These are phyloP conservation scores for Mycena alexandri DNA, from an alignment of 768 basidiomycete genomes.

Conservation along the genomic window DNA sequence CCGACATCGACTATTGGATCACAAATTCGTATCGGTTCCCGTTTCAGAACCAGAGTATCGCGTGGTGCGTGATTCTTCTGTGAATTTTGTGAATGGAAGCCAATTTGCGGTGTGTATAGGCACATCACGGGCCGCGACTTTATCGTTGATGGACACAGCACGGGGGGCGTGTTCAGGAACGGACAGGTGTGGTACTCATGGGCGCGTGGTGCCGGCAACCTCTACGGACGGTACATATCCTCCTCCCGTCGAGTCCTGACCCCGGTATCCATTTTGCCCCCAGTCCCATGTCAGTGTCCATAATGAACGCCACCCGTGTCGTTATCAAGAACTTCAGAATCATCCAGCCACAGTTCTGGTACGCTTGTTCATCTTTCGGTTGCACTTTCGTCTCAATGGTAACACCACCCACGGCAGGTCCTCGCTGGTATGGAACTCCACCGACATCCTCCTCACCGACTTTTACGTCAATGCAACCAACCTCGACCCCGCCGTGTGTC, in stretches of 20 bases:
- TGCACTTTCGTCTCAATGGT: neutral
- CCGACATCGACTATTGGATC: conserved; percentile 10
- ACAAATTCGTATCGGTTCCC: conserved; percentile 10
- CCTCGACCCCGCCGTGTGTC: conserved; percentile 2
- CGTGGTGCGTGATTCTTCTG: neutral
- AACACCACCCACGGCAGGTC: neutral
- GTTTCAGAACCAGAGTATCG: conserved; percentile 2
- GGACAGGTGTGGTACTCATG: conserved; percentile 4
- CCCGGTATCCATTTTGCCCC: neutral
- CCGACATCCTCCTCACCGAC: conserved; percentile 1
- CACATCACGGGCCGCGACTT: conserved; percentile 2
- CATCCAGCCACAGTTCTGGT: conserved; percentile 10
- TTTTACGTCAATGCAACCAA: conserved; percentile 2
- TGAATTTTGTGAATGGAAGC: neutral
- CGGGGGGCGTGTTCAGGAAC: conserved; percentile 3
- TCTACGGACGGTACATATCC: neutral
- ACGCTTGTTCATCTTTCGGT: neutral
- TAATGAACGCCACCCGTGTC: conserved; percentile 4
- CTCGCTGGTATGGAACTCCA: conserved; percentile 3
- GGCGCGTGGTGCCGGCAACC: conserved; percentile 2
- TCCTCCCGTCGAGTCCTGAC: neutral
- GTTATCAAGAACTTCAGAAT: conserved; percentile 6
- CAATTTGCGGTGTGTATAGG: neutral
- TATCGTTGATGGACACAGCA: conserved; percentile 4
- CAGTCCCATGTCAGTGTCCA: conserved; percentile 1